Evolutionary conservation across 1,284 basidiomycete species (phyloP), one percentile per base, ranked within the genome.

Genomic region (Apiotrichum brassicae): DNA sequence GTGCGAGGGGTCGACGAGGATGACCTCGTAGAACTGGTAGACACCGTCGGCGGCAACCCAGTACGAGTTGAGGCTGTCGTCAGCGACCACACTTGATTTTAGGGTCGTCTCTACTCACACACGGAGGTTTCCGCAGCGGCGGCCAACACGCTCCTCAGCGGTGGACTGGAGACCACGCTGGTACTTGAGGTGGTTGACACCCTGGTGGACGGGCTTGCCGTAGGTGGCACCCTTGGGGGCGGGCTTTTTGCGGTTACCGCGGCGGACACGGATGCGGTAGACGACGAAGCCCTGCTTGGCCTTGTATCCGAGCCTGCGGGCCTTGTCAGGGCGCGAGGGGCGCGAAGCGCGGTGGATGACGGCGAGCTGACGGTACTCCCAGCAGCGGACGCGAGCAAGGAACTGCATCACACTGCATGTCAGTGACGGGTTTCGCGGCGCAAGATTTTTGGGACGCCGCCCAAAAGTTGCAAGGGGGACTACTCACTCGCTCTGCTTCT

Each of bases 31-130:
- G 81, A 95, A 98, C 76, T 97, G 97, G 85, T 97, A 97, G 36
- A 97, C 89, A 78, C 93, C 93, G 74, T 97, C 93, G 78, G 97
- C 90, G 80, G 97, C 97, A 73, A 99, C 79, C 94, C 94, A 97
- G 84, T 99, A 99, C 52, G 93, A 97, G 82, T 97, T 93, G 66
- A 93, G 76, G 53, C 50, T 53, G 25, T n/a, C n/a, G n/a, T n/a
- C n/a, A n/a, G n/a, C n/a, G n/a, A n/a, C n/a, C n/a, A n/a, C n/a
- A n/a, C n/a, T n/a, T n/a, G n/a, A n/a, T n/a, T n/a, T n/a, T n/a
- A n/a, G n/a, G n/a, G n/a, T n/a, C n/a, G n/a, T n/a, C 24, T n/a
- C 23, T 51, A 68, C 67, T 63, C 58, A 70, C 67, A 98, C 93
- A 55, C 94, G 84, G 67, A 98, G 77, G 77, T 97, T 97, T 51